Conservation (phyloP, 2,329 filamentous ascomycete species). For the Calonectria leucothoes region DNA sequence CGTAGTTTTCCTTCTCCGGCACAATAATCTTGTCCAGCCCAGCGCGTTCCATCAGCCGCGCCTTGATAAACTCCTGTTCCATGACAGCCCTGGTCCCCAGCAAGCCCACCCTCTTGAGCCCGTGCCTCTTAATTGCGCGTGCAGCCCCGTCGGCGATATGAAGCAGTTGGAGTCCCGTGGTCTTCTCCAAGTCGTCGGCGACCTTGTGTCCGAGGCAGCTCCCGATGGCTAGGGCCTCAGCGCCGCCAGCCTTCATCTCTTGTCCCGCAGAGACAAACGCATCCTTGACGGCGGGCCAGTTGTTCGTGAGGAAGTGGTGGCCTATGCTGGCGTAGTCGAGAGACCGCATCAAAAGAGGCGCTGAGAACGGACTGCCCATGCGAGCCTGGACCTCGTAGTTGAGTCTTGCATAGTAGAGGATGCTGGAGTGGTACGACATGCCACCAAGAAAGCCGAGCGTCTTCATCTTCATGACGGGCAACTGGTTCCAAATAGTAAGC, state of each 20-base stretch:
- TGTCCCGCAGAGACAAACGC: background rate
- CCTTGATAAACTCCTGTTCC: slow-evolving; percentile 13
- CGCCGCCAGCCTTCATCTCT: background rate
- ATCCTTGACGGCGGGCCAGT: background rate
- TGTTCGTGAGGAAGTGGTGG: background rate
- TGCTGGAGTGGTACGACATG: slow-evolving; percentile 15
- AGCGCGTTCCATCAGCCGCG: background rate
- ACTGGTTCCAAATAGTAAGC: background rate
- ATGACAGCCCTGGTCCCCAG: background rate
- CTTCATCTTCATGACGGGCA: slow-evolving; percentile 12
- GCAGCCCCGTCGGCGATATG: slow-evolving; percentile 1
- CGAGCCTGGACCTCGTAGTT: slow-evolving; percentile 1
- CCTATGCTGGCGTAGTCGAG: background rate
- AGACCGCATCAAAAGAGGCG: background rate
- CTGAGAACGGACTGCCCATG: background rate
- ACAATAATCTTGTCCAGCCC: background rate
- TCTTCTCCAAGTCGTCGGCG: background rate
- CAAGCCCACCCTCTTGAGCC: slow-evolving; percentile 3
- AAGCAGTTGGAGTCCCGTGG: background rate
- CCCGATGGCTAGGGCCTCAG: slow-evolving; percentile 1
- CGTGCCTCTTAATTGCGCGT: background rate
- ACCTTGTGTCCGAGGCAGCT: slow-evolving; percentile 1
- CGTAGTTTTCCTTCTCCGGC: background rate
- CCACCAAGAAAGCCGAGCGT: slow-evolving; percentile 4
- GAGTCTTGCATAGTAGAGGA: slow-evolving; percentile 1